Evolutionary conservation across 2,329 filamentous ascomycete genomes (phyloP), one percentile per base, ranked within the genome.

Genomic region (Neocucurbitaria cava): DNA sequence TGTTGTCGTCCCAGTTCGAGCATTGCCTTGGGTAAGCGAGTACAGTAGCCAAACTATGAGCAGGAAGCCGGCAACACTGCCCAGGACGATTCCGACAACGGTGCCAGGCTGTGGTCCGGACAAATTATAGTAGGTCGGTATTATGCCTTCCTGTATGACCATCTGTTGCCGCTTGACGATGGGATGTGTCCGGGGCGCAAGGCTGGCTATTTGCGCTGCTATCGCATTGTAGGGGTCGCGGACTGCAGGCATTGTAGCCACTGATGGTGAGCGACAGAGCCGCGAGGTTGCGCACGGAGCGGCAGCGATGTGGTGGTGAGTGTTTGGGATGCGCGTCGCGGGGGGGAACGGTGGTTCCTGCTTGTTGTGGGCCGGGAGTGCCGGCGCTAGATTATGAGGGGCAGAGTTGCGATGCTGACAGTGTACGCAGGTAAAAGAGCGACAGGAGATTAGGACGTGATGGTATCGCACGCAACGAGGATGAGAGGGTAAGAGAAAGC

Each of bases 61-160:
- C 21, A 85, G 70, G 71, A 85, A 83, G 42, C 81, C 83, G 6
- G 74, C 78, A 20, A 85, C 79, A 51, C 78, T 80, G 57, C 83
- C 83, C 23, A 85, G 76, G 5, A 84, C 82, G 53, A 88, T 87
- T 49, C 86, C 87, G 9, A 81, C 85, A 1, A 89, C 81, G 35
- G 81, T 81, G 49, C 84, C 86, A 0, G 86, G 81, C 0, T 78
- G 42, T 0, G 85, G 85, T 5, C 84, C 81, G 23, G 75, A 76
- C 47, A 79, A 78, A 41, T 81, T 78, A 73, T 89, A 89, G 62
- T 85, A 85, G 23, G 84, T 81, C 1, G 87, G 86, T 62, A 89
- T 87, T 56, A 85, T 79, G 52, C 74, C 65, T 15, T 57, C 61
- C 21, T 64, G 62, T 20, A 62, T 49, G 11, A 58, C 40, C 49